These are phyloP conservation scores for Neofusicoccum laricinum DNA, from an alignment of 2,329 filamentous ascomycete genomes.

Conservation along the genomic window DNA sequence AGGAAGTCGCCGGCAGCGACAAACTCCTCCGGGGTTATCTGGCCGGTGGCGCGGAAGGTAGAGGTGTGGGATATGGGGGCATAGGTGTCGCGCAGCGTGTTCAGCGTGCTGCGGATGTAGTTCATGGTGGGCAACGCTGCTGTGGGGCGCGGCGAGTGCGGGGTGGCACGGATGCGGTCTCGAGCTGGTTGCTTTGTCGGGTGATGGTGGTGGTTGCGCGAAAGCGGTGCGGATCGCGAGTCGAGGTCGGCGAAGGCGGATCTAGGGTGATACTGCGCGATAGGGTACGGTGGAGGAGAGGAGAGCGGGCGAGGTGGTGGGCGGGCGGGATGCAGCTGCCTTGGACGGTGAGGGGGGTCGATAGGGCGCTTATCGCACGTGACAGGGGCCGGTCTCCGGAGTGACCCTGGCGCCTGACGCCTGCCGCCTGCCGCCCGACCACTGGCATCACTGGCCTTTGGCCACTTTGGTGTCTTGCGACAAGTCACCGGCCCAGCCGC, in stretches of 20 bases:
- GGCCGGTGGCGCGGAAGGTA: conserved; percentile 87
- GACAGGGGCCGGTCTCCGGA: background rate
- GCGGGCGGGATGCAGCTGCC: conserved; percentile 7
- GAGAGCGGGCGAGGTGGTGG: conserved; percentile 13
- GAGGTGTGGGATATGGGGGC: conserved; percentile 86
- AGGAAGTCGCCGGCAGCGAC: conserved; percentile 93
- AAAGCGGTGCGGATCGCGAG: background rate
- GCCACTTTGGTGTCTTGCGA: background rate
- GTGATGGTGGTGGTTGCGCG: background rate
- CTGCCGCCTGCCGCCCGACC: background rate
- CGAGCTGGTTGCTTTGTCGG: background rate
- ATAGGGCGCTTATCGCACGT: background rate
- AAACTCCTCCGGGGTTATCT: conserved; percentile 98
- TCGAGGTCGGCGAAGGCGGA: background rate
- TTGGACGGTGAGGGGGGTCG: background rate
- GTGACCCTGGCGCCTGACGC: background rate
- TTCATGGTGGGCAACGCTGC: conserved; percentile 60
- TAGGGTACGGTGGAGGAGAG: conserved; percentile 3
- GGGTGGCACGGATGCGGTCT: background rate
- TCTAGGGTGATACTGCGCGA: background rate
- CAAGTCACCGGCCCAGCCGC: background rate
- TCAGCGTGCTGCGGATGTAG: conserved; percentile 82
- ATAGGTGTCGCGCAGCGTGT: conserved; percentile 86
- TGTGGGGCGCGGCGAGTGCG: conserved; percentile 12
- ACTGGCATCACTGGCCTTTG: background rate